phyloP scores from a whole-genome alignment of 1,139 yeast species.

The Suhomyces guaymorum region DNA sequence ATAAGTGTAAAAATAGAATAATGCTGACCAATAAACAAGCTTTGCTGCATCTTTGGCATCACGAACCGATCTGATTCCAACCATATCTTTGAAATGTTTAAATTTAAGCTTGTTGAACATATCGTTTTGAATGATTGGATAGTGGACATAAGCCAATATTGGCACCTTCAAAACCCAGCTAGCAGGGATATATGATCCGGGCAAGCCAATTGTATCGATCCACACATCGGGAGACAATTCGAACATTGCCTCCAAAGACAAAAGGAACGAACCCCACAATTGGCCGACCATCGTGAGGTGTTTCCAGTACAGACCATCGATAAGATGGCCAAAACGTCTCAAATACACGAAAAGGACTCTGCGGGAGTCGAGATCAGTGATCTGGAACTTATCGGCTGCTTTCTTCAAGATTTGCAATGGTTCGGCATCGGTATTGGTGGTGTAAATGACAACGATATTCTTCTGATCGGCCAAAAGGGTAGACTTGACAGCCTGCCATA shows the following conservation, averaged over 20 bases:
- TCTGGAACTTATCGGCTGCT: slow-evolving; percentile 66
- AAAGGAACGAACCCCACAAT: slow-evolving; percentile 71
- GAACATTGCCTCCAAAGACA: slow-evolving; percentile 70
- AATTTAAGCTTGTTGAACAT: slow-evolving; percentile 67
- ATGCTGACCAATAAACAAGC: slow-evolving; percentile 62
- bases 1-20: slow-evolving; percentile 62
- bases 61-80: slow-evolving; percentile 1
- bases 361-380: slow-evolving; percentile 44
- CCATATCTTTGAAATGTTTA: slow-evolving; percentile 17
- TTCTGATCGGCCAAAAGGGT: slow-evolving; percentile 55
- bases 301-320: slow-evolving; percentile 76
- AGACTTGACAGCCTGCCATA: slow-evolving; percentile 89
- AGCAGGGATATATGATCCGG: slow-evolving; percentile 73
- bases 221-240: slow-evolving; percentile 84
- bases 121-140: slow-evolving; percentile 86
- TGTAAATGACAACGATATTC: slow-evolving; percentile 73
- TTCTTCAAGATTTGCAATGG: slow-evolving; percentile 57
- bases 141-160: slow-evolving; percentile 84
- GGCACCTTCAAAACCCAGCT: slow-evolving; percentile 63
- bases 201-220: slow-evolving; percentile 93
- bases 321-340: slow-evolving; percentile 54
- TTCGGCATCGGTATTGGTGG: slow-evolving; percentile 60
- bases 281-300: slow-evolving; percentile 83
- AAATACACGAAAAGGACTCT: slow-evolving; percentile 75
- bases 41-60: slow-evolving; percentile 7